A percentile compares a stretch with the other conserved stretches of the same genome.
phyloP scores from a whole-genome alignment of 2,329 filamentous ascomycete species.

The Fusarium sp. region DNA sequence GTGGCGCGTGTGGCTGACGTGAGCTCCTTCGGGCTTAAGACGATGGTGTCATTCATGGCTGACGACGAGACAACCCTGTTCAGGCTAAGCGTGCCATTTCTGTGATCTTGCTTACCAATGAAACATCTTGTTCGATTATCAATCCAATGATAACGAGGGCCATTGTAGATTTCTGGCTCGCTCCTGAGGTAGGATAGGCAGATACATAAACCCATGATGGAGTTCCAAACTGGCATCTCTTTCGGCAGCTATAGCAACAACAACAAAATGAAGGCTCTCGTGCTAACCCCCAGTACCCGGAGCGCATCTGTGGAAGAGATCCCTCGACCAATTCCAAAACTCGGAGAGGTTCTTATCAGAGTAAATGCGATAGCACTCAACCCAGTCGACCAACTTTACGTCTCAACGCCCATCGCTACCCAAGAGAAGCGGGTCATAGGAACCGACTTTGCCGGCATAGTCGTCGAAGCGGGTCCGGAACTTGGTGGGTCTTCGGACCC shows the following conservation, averaged over 20 bases:
- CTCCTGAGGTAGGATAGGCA: background rate
- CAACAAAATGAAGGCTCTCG: constrained; percentile 42
- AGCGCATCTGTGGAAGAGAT: constrained; percentile 29
- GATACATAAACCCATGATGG: background rate
- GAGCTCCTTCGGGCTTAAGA: background rate
- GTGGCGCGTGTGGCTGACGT: background rate
- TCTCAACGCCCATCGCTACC: constrained; percentile 49
- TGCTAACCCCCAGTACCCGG: constrained; percentile 15
- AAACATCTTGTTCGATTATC: background rate
- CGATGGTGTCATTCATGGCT: background rate
- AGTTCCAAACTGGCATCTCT: background rate
- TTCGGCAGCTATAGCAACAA: background rate
- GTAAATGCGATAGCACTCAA: constrained; percentile 46
- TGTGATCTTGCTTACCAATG: background rate
- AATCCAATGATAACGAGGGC: background rate
- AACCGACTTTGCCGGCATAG: constrained; percentile 55
- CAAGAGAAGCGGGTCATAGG: constrained; percentile 50
- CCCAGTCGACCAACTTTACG: constrained; percentile 50
- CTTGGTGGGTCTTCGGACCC: constrained; percentile 22
- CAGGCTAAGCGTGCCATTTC: background rate
- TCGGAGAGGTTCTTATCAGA: constrained; percentile 38
- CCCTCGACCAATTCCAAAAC: constrained; percentile 19
- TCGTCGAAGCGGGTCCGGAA: constrained; percentile 40
- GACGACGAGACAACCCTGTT: background rate
- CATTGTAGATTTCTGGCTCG: background rate